Evolutionary conservation across 2,329 filamentous ascomycete genomes (phyloP), one percentile per base, ranked within the genome.

Genomic region (Periconia digitata): DNA sequence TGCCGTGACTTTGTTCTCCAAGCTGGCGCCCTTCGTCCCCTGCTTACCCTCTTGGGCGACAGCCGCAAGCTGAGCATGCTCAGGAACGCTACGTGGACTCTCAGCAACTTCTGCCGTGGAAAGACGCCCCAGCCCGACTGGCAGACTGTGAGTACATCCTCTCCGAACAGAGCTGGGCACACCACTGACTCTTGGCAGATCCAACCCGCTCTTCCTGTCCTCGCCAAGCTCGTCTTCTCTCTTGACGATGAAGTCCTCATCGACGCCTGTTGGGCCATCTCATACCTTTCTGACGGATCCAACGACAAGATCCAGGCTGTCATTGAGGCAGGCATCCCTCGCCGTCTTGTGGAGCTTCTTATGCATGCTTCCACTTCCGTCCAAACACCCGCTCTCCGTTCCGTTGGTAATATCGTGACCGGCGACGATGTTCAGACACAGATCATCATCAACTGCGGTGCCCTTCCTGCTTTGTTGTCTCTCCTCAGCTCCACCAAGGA

Each of bases 251-350:
- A 99, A 73, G 94, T 99, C 50, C 79, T 99, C 52, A 99, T 99
- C 66, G 94, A 99, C 74, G 94, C 94, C 50, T 99, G 94, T 85
- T 99, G 94, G 94, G 94, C 94, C 54, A 97, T 99, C 67, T 97
- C 92, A 1, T 99, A 99, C 71, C 85, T 99, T 17, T 97, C 94
- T 3, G 94, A 99, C 73, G 94, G 94, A 37, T 90, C 92, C 64
- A 99, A 99, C 73, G 94, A 99, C 70, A 99, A 99, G 81, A 99
- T 99, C 57, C 94, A 99, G 76, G 92, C 94, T 40, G 94, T 99
- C 47, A 97, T 99, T 64, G 94, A 99, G 77, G 94, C 92, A 38
- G 92, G 94, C 59, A 99, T 99, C 55, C 94, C 94, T 54, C 92
- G 94, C 58, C 88, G 94, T 54, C 85, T 99, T 7, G 94, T 99